Base-by-base conservation (phyloP, 2,329 filamentous ascomycete species). In the Exophiala aquamarina region DNA sequence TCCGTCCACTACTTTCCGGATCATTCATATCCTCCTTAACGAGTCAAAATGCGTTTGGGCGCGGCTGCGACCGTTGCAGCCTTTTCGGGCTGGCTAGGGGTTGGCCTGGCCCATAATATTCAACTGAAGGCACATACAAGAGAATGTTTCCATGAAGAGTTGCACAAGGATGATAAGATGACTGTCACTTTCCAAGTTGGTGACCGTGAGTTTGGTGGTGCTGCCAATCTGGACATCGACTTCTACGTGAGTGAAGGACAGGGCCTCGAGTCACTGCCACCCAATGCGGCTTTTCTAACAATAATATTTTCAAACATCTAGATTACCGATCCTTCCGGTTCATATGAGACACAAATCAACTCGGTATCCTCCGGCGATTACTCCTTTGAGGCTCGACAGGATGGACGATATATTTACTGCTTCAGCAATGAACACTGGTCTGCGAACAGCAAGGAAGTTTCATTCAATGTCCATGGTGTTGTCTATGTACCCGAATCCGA, bases 361-460 rank as follows among this genome's bases (percentile, higher is more conserved):
- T 78, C 82, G 50, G 81, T 93, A 50, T 91, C 91, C 54, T 91
- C 87, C 61, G 93, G 93, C 66, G 92, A 97, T 71, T 89, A 94
- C 75, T 88, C 88, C 49, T 97, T 98, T 72, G 86, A 83, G 31
- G 91, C 93, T 41, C 76, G 79, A 61, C 73, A 83, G 65, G 91
- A 98, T 69, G 93, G 93, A 57, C 90, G 87, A 73, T 96, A 87
- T 75, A 76, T 81, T 48, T 98, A 98, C 82, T 98, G 93, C 82
- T 98, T 98, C 75, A 94, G 93, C 72, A 98, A 98, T 73, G 92
- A 97, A 77, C 86, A 93, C 70, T 98, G 92, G 90, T 88, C 89
- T 49, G 90, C 91, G 49, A 89, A 89, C 70, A 94, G 83, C 67
- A 98, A 98, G 74, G 93, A 98, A 70, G 92, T 98, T 44, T 95